Evolutionary conservation across 805 yeast genomes (phyloP).

Genomic region (Jamesozyma jinghongensis): DNA sequence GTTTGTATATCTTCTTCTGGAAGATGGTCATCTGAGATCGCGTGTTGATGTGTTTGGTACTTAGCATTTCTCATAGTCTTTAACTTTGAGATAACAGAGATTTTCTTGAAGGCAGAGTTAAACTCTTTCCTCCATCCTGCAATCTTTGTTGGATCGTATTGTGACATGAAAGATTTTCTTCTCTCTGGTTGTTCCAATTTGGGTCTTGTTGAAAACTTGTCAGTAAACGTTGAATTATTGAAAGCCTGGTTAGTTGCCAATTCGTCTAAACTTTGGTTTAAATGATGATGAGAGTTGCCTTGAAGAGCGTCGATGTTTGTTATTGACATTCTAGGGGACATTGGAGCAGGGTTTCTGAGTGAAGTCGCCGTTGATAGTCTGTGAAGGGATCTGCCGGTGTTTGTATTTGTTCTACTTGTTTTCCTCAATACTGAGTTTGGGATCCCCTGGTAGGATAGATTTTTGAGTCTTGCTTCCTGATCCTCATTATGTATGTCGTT

Average conservation of each 20-base stretch:
- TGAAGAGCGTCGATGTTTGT: too few relatives aligned
- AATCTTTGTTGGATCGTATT: slow-evolving; percentile 1
- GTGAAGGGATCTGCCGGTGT: too few relatives aligned
- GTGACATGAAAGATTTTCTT: slow-evolving; percentile 5
- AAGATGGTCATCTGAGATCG: not conserved
- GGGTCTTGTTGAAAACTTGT: not conserved
- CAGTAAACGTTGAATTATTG: not conserved
- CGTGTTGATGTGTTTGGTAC: not conserved
- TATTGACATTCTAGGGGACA: not conserved
- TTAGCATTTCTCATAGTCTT: slow-evolving; percentile 5
- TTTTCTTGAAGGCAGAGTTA: slow-evolving; percentile 20
- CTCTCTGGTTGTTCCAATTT: not conserved
- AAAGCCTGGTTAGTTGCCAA: not conserved
- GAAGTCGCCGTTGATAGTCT: too few relatives aligned
- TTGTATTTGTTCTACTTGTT: not conserved
- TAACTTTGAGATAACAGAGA: slow-evolving; percentile 15
- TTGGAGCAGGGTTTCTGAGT: too few relatives aligned
- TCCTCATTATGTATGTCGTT: slow-evolving; percentile 7
- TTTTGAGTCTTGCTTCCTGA: slow-evolving; percentile 24
- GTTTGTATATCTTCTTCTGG: slow-evolving; percentile 8
- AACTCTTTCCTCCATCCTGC: slow-evolving; percentile 23
- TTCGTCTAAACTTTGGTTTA: slow-evolving; percentile 1
- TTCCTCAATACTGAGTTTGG: slow-evolving; percentile 21
- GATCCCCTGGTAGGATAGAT: slow-evolving; percentile 24
- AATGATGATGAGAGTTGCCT: too few relatives aligned